These are phyloP conservation scores for Penicillium sclerotiorum DNA, from an alignment of 2,329 filamentous ascomycete species.

Conservation along the genomic window DNA sequence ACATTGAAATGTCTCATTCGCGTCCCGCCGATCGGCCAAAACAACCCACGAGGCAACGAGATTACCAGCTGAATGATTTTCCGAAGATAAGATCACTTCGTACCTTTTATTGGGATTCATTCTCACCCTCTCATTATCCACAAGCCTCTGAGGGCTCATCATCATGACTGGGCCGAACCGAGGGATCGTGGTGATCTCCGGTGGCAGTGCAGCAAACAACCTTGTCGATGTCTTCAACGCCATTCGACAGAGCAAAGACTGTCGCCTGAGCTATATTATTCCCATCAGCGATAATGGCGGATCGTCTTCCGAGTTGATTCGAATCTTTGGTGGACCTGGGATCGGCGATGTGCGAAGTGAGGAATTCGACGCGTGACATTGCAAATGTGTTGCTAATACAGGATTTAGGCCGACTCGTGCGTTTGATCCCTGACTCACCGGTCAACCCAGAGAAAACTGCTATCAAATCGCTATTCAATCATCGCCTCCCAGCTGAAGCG, in stretches of 20 bases:
- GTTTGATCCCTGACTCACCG: conserved; percentile 73
- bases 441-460: conserved; percentile 68
- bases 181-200: conserved; percentile 84
- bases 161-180: conserved; percentile 26
- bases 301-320: conserved; percentile 88
- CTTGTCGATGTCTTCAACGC: conserved; percentile 85
- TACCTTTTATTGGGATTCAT: not conserved
- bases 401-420: conserved; percentile 75
- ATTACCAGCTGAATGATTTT: too few species aligned
- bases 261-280: conserved; percentile 79
- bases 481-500: conserved; percentile 70
- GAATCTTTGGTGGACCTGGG: conserved; percentile 91
- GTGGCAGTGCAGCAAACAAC: conserved; percentile 91
- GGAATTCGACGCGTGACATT: conserved; percentile 21
- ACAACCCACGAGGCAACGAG: too few species aligned
- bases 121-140: not conserved
- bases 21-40: too few species aligned
- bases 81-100: not conserved
- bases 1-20: not conserved
- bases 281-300: conserved; percentile 96
- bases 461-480: conserved; percentile 83
- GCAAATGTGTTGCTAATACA: conserved; percentile 9
- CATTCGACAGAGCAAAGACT: conserved; percentile 65
- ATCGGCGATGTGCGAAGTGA: conserved; percentile 75
- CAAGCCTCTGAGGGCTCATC: too few species aligned